Conservation (phyloP, 495 filamentous ascomycete species). For the Podospora fimiseda region DNA sequence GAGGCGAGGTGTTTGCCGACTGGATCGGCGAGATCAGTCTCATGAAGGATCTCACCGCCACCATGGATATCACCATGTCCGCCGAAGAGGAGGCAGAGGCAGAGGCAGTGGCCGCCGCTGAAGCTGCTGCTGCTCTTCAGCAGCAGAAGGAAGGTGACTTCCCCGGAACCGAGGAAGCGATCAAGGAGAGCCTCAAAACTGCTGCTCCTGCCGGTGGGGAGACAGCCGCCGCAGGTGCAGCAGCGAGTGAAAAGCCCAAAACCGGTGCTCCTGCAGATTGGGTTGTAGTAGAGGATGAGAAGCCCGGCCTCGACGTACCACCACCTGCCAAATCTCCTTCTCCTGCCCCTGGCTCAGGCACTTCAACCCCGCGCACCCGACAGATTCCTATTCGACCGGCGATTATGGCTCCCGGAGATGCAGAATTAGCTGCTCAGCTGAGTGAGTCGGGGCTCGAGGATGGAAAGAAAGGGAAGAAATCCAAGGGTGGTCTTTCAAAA, state of each 20-base stretch:
- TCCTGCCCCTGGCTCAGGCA: slow-evolving; percentile 51
- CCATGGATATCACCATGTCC: slow-evolving; percentile 84
- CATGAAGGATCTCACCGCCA: slow-evolving; percentile 84
- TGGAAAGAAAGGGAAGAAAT: slow-evolving; percentile 68
- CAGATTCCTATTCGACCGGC: slow-evolving; percentile 71
- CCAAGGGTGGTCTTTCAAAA: slow-evolving; percentile 74
- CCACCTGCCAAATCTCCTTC: slow-evolving; percentile 27
- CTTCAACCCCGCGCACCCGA: slow-evolving; percentile 50
- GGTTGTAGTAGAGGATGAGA: slow-evolving; percentile 6
- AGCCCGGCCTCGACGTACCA: slow-evolving; percentile 6
- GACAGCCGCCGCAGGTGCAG: slow-evolving; percentile 17
- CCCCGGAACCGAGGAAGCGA: slow-evolving; percentile 41
- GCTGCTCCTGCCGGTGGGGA: too few species aligned
- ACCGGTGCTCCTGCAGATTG: slow-evolving; percentile 41
- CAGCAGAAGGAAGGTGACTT: slow-evolving; percentile 37
- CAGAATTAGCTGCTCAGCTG: slow-evolving; percentile 68
- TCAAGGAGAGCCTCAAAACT: slow-evolving; percentile 43
- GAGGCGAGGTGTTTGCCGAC: slow-evolving; percentile 90
- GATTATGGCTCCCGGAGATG: slow-evolving; percentile 82
- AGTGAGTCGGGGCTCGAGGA: slow-evolving; percentile 67
- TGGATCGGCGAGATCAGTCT: slow-evolving; percentile 87
- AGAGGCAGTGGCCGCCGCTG: slow-evolving; percentile 43
- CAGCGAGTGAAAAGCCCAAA: slow-evolving; percentile 24
- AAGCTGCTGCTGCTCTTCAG: slow-evolving; percentile 41
- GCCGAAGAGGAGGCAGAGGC: slow-evolving; percentile 53